A percentile compares a stretch with the other conserved stretches of the same genome.
Conservation (phyloP, 352 stramenopile species). For the Phytophthora foliorum region DNA sequence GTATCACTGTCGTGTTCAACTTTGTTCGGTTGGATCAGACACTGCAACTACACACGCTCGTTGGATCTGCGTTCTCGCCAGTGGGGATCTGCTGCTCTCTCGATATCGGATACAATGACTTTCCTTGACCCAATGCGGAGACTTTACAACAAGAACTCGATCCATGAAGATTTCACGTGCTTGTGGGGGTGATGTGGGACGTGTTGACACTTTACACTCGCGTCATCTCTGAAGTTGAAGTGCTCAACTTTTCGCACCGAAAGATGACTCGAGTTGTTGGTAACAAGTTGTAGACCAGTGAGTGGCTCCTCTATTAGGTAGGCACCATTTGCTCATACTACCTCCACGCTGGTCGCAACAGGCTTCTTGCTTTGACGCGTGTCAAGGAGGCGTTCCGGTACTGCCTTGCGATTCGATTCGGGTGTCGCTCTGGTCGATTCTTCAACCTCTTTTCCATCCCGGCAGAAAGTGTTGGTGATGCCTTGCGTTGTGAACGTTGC, state of each 20-base stretch:
- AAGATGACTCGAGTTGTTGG: conserved; percentile 6
- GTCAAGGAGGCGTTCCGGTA: background rate
- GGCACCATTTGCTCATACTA: conserved; percentile 6
- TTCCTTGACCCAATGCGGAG: no score
- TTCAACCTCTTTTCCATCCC: background rate
- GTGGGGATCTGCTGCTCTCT: no score
- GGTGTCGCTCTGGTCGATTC: conserved; percentile 6
- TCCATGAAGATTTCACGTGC: no score
- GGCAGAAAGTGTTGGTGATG: background rate
- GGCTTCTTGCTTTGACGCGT: background rate
- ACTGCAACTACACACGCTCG: no score
- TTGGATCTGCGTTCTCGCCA: no score
- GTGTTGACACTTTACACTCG: conserved; percentile 1
- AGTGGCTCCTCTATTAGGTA: background rate
- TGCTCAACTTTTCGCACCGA: background rate
- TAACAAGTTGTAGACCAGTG: background rate
- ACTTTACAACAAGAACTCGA: no score
- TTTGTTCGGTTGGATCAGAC: background rate
- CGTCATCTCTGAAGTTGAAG: conserved; percentile 1
- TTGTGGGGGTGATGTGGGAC: background rate
- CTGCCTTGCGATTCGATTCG: conserved; percentile 12
- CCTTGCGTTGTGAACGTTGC: background rate
- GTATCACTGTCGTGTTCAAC: conserved; percentile 10
- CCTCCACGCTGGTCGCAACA: conserved; percentile 21
- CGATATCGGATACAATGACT: no score